Percentiles rank a stretch among this genome's conserved stretches.
Evolutionary conservation across 371 early-diverging fungal genomes (phyloP).

Genomic region (Apophysomyces sp.): DNA sequence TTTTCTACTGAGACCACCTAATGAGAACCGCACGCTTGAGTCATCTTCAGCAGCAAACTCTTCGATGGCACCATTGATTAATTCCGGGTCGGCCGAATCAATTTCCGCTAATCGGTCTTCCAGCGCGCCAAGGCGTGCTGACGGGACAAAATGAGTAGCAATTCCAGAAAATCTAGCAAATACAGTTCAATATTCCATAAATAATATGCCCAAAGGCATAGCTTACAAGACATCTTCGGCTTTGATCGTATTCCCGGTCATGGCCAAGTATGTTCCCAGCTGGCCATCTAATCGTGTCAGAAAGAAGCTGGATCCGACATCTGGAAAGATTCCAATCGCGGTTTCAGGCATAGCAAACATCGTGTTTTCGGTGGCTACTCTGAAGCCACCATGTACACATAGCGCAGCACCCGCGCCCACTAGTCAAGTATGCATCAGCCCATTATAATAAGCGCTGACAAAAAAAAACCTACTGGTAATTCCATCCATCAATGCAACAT

Average conservation of each 20-base stretch:
- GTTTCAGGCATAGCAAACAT: slow-evolving; percentile 90
- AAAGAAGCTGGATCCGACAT: slow-evolving; percentile 89
- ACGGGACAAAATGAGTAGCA: slow-evolving; percentile 89
- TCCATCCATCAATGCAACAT: slow-evolving; percentile 83
- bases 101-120: slow-evolving; percentile 74
- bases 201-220: too few relatives aligned
- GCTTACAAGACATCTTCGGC: slow-evolving; percentile 80
- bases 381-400: slow-evolving; percentile 86
- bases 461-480: slow-evolving; percentile 64
- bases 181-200: slow-evolving; percentile 32
- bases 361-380: slow-evolving; percentile 86
- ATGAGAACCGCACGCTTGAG: not conserved
- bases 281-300: slow-evolving; percentile 83
- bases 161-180: slow-evolving; percentile 73
- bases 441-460: too few relatives aligned
- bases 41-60: slow-evolving; percentile 64
- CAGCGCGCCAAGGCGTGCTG: slow-evolving; percentile 68
- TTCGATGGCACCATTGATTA: slow-evolving; percentile 80
- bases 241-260: slow-evolving; percentile 73
- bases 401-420: slow-evolving; percentile 94
- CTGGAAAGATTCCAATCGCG: slow-evolving; percentile 86
- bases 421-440: slow-evolving; percentile 11
- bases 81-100: slow-evolving; percentile 65
- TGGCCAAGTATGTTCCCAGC: slow-evolving; percentile 80
- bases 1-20: not conserved